These are phyloP conservation scores for Trametes maxima DNA, from an alignment of 768 basidiomycete genomes.

Conservation along the genomic window DNA sequence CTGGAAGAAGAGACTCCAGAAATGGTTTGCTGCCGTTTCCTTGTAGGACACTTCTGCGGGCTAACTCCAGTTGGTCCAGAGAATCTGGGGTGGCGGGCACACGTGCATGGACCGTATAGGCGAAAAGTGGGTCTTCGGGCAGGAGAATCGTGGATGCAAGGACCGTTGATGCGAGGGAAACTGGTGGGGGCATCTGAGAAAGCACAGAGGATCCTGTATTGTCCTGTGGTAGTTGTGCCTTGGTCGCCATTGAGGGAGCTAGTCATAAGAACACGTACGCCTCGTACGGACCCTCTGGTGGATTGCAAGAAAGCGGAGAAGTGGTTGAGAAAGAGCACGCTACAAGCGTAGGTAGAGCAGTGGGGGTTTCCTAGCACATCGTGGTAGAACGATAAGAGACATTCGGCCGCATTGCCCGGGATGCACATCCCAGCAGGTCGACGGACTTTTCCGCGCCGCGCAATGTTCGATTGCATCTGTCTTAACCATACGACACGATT, in stretches of 20 bases:
- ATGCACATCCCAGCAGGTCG: not conserved
- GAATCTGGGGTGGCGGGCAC: slow-evolving; percentile 28
- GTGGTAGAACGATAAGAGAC: slow-evolving; percentile 16
- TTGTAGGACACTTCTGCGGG: slow-evolving; percentile 50
- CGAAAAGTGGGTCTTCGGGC: slow-evolving; percentile 45
- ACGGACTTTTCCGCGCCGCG: slow-evolving; percentile 9
- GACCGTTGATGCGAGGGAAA: slow-evolving; percentile 43
- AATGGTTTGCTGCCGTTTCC: slow-evolving; percentile 43
- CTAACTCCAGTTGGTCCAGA: slow-evolving; percentile 54
- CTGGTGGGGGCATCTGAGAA: slow-evolving; percentile 33
- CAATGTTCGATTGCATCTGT: not conserved
- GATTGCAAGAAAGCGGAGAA: not conserved
- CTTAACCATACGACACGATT: too few relatives aligned
- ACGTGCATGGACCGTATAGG: slow-evolving; percentile 48
- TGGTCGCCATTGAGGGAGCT: slow-evolving; percentile 30
- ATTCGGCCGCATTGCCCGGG: not conserved
- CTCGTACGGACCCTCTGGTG: not conserved
- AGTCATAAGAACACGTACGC: slow-evolving; percentile 3
- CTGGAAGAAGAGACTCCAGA: slow-evolving; percentile 52
- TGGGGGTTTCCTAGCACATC: slow-evolving; percentile 13
- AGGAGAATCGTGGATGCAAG: slow-evolving; percentile 52
- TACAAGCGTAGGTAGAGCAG: not conserved
- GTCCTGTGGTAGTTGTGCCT: slow-evolving; percentile 30
- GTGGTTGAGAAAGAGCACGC: not conserved
- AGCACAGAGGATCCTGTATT: slow-evolving; percentile 35